These are phyloP conservation scores for Litsea cubeba DNA, from an alignment of 164 flowering plant genomes.

Conservation along the genomic window DNA sequence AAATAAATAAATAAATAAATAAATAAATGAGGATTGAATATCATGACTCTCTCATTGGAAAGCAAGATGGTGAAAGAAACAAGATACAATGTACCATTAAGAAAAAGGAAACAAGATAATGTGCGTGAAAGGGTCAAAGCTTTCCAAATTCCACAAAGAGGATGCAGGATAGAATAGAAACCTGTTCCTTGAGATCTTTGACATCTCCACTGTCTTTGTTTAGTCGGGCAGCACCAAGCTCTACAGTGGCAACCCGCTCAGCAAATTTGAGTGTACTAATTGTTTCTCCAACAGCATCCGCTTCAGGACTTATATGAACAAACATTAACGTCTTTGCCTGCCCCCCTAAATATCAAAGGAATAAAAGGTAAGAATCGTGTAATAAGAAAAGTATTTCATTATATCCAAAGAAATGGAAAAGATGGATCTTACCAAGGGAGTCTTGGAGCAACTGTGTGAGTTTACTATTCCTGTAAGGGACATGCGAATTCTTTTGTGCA, in stretches of 20 bases:
- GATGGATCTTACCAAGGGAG: conserved; percentile 53
- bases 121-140: not conserved
- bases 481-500: conserved; percentile 60
- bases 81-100: not conserved
- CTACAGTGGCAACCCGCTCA: conserved; percentile 74
- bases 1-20: too few relatives aligned
- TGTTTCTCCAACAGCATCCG: conserved; percentile 65
- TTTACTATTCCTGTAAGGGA: conserved; percentile 79
- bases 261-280: conserved; percentile 81
- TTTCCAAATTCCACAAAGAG: not conserved
- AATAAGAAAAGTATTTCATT: not conserved
- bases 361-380: not conserved
- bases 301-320: conserved; percentile 91
- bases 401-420: not conserved
- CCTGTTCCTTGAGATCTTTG: conserved; percentile 76
- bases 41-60: not conserved
- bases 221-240: conserved; percentile 70
- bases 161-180: conserved; percentile 7
- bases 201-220: conserved; percentile 63
- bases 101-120: not conserved
- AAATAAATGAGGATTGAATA: too few relatives aligned
- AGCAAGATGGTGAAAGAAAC: not conserved
- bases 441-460: conserved; percentile 84
- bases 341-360: conserved; percentile 48
- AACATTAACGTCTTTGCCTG: conserved; percentile 97